phyloP scores from a whole-genome alignment of 768 basidiomycete genomes.

The Trametes gibbosa region DNA sequence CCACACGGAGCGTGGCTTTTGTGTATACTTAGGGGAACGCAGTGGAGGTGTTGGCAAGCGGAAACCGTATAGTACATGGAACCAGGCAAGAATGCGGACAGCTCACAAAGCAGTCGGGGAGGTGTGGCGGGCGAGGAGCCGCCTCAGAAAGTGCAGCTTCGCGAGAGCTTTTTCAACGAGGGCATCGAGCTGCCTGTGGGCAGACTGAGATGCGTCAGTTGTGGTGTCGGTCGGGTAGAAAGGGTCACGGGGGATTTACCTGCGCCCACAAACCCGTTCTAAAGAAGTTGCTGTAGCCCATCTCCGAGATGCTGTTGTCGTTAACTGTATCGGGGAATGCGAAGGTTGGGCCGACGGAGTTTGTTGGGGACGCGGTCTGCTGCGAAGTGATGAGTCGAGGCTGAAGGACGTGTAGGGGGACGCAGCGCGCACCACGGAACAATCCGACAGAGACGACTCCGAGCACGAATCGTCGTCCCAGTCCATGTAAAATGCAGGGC shows the following conservation, averaged over 20 bases:
- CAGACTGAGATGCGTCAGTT: not conserved
- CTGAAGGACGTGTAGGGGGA: not conserved
- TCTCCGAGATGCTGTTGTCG: not conserved
- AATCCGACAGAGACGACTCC: not conserved
- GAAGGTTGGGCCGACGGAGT: not conserved
- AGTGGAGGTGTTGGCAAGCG: not conserved
- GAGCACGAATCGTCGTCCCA: not conserved
- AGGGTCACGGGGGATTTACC: not conserved
- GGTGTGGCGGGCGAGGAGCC: not conserved
- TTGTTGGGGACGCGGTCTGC: not conserved
- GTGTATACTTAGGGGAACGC: not conserved
- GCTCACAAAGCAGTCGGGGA: not conserved
- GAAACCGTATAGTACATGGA: not conserved
- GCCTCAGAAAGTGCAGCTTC: not conserved
- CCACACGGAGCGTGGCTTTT: not conserved
- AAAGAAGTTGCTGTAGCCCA: constrained; percentile 15
- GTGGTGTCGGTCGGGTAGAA: too few species aligned
- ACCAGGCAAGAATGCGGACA: not conserved
- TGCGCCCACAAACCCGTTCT: constrained; percentile 7
- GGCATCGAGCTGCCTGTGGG: not conserved
- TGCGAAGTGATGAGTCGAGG: not conserved
- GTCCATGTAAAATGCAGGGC: not conserved
- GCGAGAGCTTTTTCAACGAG: not conserved
- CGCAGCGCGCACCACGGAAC: not conserved
- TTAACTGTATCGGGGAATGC: not conserved